Percentiles rank a stretch among this genome's conserved stretches.
Evolutionary conservation across 805 yeast species (phyloP).

Genomic region (Metschnikowia gelsemii): DNA sequence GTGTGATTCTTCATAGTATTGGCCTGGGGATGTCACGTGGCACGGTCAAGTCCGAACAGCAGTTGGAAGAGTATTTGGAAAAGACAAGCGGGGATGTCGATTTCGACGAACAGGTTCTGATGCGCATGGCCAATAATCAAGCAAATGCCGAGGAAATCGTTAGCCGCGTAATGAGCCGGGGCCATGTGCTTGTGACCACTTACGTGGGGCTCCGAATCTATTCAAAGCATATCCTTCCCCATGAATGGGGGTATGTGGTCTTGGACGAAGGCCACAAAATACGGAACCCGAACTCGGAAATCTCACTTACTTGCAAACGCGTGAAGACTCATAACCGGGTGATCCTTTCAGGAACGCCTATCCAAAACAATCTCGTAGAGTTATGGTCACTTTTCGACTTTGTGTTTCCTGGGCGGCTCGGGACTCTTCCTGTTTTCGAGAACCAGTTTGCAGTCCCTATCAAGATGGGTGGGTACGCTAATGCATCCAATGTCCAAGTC

Average conservation of each 20-base stretch:
- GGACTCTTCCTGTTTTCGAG: constrained; percentile 93
- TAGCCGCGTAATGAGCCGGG: constrained; percentile 58
- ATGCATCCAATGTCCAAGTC: constrained; percentile 92
- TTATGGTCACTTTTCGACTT: constrained; percentile 95
- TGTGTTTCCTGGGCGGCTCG: constrained; percentile 90
- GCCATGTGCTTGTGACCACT: constrained; percentile 87
- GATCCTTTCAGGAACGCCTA: constrained; percentile 93
- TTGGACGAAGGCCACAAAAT: constrained; percentile 97
- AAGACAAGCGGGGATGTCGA: constrained; percentile 37
- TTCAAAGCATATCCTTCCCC: constrained; percentile 58
- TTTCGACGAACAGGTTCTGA: constrained; percentile 8
- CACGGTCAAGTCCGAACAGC: constrained; percentile 37
- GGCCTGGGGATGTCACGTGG: constrained; percentile 73
- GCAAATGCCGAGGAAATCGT: constrained; percentile 49
- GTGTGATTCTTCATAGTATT: constrained; percentile 84
- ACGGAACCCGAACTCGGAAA: constrained; percentile 88
- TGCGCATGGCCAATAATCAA: constrained; percentile 29
- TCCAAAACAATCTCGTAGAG: constrained; percentile 89
- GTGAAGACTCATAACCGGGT: constrained; percentile 80
- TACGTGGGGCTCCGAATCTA: constrained; percentile 82
- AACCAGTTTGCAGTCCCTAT: constrained; percentile 90
- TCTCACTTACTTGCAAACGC: constrained; percentile 82
- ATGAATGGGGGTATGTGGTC: constrained; percentile 85
- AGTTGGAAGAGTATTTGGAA: constrained; percentile 51
- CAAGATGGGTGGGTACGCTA: constrained; percentile 96